Evolutionary conservation across 495 filamentous ascomycete genomes (phyloP).

Genomic region (Xylaria nigripes): DNA sequence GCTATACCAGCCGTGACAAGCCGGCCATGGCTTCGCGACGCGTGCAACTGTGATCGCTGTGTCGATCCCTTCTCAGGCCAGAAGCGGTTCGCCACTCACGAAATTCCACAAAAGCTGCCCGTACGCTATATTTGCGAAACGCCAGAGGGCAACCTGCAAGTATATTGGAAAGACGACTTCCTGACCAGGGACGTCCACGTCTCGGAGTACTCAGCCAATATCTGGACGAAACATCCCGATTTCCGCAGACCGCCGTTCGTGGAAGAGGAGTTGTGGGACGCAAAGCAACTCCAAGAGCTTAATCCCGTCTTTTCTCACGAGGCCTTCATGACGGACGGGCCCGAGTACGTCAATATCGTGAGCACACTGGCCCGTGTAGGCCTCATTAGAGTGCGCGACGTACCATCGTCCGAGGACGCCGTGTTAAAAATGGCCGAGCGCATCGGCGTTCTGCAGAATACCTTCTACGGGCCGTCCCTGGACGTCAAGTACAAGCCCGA

Average conservation of each 20-base stretch:
- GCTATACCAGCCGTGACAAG: not conserved
- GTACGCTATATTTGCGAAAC: slow-evolving; percentile 25
- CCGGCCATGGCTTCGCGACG: slow-evolving; percentile 58
- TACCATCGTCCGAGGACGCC: slow-evolving; percentile 55
- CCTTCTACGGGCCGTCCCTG: slow-evolving; percentile 87
- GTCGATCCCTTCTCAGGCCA: slow-evolving; percentile 73
- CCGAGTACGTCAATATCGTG: slow-evolving; percentile 37
- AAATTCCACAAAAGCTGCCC: slow-evolving; percentile 53
- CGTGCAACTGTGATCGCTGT: slow-evolving; percentile 63
- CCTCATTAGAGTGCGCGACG: slow-evolving; percentile 61
- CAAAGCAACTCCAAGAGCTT: slow-evolving; percentile 14
- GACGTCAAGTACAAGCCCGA: slow-evolving; percentile 69
- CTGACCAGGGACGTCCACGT: slow-evolving; percentile 8
- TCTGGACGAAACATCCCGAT: not conserved
- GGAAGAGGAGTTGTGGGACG: slow-evolving; percentile 28
- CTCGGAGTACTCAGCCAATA: slow-evolving; percentile 12
- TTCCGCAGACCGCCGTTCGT: not conserved
- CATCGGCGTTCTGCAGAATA: slow-evolving; percentile 67
- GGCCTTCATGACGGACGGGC: slow-evolving; percentile 55
- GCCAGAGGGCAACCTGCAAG: slow-evolving; percentile 36
- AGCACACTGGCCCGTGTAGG: slow-evolving; percentile 52
- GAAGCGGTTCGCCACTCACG: slow-evolving; percentile 65
- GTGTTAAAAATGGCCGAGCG: slow-evolving; percentile 59
- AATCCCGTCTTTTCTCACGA: slow-evolving; percentile 47
- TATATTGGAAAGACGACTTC: slow-evolving; percentile 48